Evolutionary conservation across 495 filamentous ascomycete species (phyloP), one percentile per base, ranked within the genome.

Genomic region (Neurospora cerealis): DNA sequence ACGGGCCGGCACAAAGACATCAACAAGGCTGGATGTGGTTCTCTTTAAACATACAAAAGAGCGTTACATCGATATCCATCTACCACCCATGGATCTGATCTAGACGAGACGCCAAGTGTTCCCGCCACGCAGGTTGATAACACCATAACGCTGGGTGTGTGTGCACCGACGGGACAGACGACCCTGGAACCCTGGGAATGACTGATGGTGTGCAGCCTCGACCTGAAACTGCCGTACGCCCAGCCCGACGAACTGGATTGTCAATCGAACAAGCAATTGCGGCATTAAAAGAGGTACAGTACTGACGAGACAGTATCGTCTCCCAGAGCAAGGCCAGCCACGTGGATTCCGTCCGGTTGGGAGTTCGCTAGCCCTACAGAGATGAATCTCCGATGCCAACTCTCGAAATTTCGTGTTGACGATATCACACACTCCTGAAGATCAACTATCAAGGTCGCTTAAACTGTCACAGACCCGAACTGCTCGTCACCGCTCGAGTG

Each of bases 221-320:
- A 54, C 46, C 13, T 62, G 28, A 9, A 62, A 62, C 54, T 34
- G 28, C 13, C 54, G 54, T 62, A 54, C 6, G 24, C 15, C 28
- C 7, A 62, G 54, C 6, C 2, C 54, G 54, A 62, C 5, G 13
- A 62, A 8, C 48, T 62, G 24, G 5, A 1, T 54, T 21, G 10
- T 54, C n/a, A 54, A 54, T 17, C 5, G 4, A 62, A 24, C 54
- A 17, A 62, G 2, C 15, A 8, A 34, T 62, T 62, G 11, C 24
- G 54, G 54, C 54, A 34, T 62, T 17, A 2, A 54, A 24, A 11
- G 46, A 24, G n/a, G n/a, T n/a, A n/a, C n/a, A n/a, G n/a, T n/a
- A 4, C 1, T 24, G 4, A 0, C 5, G 0, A 9, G 37, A 38
- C n/a, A n/a, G n/a, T n/a, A n/a, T n/a, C n/a, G n/a, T n/a, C n/a